Evolutionary conservation across 805 yeast genomes (phyloP).

Genomic region (Saturnispora silvae): DNA sequence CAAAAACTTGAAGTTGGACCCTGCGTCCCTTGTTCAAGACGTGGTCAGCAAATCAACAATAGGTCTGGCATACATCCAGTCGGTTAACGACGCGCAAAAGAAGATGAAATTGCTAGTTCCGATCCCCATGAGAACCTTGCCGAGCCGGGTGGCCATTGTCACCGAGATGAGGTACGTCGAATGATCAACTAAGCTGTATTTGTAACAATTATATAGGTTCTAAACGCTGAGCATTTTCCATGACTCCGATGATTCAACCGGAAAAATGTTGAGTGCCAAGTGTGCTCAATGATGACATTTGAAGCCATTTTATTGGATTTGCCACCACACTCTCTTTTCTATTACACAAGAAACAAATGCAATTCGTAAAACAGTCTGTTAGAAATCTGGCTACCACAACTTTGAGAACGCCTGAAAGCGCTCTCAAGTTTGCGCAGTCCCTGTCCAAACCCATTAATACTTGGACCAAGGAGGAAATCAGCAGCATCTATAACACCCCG

Average conservation of each 20-base stretch:
- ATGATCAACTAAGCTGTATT: too few species aligned
- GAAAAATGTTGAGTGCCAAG: too few species aligned
- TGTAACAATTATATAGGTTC: conserved; percentile 13
- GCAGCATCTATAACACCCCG: conserved; percentile 55
- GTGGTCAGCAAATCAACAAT: conserved; percentile 30
- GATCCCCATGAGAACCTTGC: conserved; percentile 70
- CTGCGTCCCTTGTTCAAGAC: neutral
- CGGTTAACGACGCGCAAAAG: conserved; percentile 56
- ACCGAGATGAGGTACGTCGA: conserved; percentile 81
- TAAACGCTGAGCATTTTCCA: conserved; percentile 3
- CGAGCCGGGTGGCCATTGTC: conserved; percentile 59
- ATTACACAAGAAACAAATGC: neutral
- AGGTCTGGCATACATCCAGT: conserved; percentile 64
- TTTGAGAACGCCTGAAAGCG: neutral
- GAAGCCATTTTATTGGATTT: too few species aligned
- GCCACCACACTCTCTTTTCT: neutral
- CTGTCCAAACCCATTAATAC: conserved; percentile 20
- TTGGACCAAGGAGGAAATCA: conserved; percentile 56
- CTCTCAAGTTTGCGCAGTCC: conserved; percentile 4
- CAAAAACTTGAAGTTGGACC: conserved; percentile 11
- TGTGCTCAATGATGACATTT: too few species aligned
- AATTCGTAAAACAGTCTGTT: conserved; percentile 1
- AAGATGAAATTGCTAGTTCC: conserved; percentile 71
- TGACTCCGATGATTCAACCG: conserved; percentile 8
- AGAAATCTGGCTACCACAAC: conserved; percentile 6